Evolutionary conservation across 2,329 filamentous ascomycete species (phyloP).

Genomic region (Botryosphaeria agaves): DNA sequence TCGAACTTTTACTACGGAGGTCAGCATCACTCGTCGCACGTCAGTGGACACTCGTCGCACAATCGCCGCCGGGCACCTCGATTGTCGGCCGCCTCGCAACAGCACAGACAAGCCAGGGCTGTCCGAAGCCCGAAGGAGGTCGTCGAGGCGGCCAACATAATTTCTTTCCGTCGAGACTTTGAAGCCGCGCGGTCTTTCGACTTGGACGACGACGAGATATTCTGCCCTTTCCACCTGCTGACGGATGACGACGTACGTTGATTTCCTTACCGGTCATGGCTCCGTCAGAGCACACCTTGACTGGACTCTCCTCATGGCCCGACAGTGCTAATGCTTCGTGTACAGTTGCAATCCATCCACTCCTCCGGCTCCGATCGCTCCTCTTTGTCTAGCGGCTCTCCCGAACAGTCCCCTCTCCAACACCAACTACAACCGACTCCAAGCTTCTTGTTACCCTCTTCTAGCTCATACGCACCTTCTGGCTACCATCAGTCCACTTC

Average conservation of each 20-base stretch:
- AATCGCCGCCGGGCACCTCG: slow-evolving; percentile 70
- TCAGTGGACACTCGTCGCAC: slow-evolving; percentile 42
- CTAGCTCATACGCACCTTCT: slow-evolving; percentile 37
- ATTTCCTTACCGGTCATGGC: slow-evolving; percentile 8
- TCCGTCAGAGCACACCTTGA: slow-evolving; percentile 5
- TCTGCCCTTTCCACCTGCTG: slow-evolving; percentile 72
- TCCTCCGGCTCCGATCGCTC: slow-evolving; percentile 82
- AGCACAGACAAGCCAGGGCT: slow-evolving; percentile 72
- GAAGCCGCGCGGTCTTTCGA: slow-evolving; percentile 90
- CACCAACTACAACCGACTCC: slow-evolving; percentile 59
- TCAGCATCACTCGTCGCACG: slow-evolving; percentile 28
- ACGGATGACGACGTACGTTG: slow-evolving; percentile 76
- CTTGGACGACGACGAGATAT: slow-evolving; percentile 88
- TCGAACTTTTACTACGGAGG: slow-evolving; percentile 31
- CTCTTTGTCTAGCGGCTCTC: slow-evolving; percentile 85
- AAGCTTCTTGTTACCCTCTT: slow-evolving; percentile 48
- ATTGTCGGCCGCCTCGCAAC: slow-evolving; percentile 62
- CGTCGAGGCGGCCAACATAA: slow-evolving; percentile 57
- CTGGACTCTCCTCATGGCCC: neutral
- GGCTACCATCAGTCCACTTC: slow-evolving; percentile 44
- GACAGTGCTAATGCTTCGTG: neutral
- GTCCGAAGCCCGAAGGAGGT: slow-evolving; percentile 77
- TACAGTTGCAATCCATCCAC: slow-evolving; percentile 74
- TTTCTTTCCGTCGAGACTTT: slow-evolving; percentile 70
- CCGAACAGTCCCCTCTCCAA: slow-evolving; percentile 78